Conservation (phyloP, 2,329 filamentous ascomycete species). For the Epichloe coenophiala region DNA sequence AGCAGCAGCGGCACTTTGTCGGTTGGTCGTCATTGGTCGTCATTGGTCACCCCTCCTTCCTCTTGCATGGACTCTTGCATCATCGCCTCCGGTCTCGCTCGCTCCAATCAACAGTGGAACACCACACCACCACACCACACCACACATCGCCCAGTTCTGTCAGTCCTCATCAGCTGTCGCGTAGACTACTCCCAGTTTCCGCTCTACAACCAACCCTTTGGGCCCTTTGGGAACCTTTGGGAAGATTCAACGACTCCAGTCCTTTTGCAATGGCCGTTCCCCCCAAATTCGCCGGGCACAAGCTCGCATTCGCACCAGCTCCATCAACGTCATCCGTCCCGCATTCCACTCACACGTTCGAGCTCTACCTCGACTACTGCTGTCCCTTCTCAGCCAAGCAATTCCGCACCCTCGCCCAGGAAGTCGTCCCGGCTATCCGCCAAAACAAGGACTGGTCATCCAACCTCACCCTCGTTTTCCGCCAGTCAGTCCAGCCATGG, state of each 20-base stretch:
- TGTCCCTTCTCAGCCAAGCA: constrained; percentile 59
- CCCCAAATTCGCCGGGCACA: constrained; percentile 67
- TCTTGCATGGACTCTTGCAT: too few species aligned
- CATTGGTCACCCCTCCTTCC: too few species aligned
- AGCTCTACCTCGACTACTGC: constrained; percentile 75
- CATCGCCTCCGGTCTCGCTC: too few species aligned
- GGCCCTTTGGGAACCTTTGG: too few species aligned
- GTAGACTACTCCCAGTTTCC: too few species aligned
- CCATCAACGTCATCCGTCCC: constrained; percentile 22
- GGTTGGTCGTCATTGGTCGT: too few species aligned
- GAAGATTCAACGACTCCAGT: too few species aligned
- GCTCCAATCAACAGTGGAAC: too few species aligned
- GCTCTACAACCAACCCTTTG: too few species aligned
- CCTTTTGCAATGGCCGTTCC: constrained; percentile 52
- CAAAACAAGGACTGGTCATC: constrained; percentile 40
- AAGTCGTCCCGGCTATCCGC: constrained; percentile 51
- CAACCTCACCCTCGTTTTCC: constrained; percentile 64
- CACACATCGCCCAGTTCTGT: too few species aligned
- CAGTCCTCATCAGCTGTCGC: too few species aligned
- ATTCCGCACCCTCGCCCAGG: constrained; percentile 62
- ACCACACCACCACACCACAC: too few species aligned
- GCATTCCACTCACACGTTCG: constrained; percentile 42
- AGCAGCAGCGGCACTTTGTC: neutral
- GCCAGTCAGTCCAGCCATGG: constrained; percentile 90
- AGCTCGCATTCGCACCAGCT: constrained; percentile 36